These are phyloP conservation scores for Pisolithus sp. DNA, from an alignment of 768 basidiomycete species.

Conservation along the genomic window DNA sequence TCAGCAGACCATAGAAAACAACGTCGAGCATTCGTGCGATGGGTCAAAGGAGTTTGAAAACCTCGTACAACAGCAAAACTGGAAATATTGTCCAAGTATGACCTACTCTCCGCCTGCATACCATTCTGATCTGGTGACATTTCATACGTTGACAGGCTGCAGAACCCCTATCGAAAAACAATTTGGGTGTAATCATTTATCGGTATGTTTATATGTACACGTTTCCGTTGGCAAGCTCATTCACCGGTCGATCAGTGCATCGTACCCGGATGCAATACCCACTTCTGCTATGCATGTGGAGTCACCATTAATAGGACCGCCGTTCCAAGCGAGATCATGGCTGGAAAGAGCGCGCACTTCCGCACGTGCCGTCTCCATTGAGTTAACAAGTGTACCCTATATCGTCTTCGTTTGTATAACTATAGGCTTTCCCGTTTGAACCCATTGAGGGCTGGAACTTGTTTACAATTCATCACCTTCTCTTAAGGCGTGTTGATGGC, in stretches of 20 bases:
- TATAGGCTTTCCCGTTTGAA: no score
- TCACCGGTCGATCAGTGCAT: constrained; percentile 34
- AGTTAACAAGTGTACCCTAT: neutral
- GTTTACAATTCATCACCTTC: neutral
- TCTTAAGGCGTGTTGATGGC: neutral
- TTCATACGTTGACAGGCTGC: constrained; percentile 29
- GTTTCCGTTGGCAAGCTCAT: neutral
- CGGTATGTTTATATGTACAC: constrained; percentile 30
- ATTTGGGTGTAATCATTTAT: constrained; percentile 54
- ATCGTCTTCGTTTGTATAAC: neutral
- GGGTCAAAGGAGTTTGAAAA: constrained; percentile 47
- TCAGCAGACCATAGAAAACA: constrained; percentile 33
- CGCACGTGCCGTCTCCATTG: constrained; percentile 21
- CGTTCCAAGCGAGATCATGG: constrained; percentile 24
- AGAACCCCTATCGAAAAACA: constrained; percentile 46
- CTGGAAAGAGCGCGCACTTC: constrained; percentile 30
- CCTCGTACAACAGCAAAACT: constrained; percentile 46
- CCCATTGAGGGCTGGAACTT: no score
- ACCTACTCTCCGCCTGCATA: neutral
- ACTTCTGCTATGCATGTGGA: constrained; percentile 51
- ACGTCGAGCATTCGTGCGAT: constrained; percentile 49
- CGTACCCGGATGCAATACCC: constrained; percentile 50
- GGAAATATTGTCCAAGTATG: constrained; percentile 59
- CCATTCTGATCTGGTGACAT: neutral
- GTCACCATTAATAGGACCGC: constrained; percentile 37